These are phyloP conservation scores for Solanum neorickii DNA, from an alignment of 257 asterid genomes.

Conservation along the genomic window DNA sequence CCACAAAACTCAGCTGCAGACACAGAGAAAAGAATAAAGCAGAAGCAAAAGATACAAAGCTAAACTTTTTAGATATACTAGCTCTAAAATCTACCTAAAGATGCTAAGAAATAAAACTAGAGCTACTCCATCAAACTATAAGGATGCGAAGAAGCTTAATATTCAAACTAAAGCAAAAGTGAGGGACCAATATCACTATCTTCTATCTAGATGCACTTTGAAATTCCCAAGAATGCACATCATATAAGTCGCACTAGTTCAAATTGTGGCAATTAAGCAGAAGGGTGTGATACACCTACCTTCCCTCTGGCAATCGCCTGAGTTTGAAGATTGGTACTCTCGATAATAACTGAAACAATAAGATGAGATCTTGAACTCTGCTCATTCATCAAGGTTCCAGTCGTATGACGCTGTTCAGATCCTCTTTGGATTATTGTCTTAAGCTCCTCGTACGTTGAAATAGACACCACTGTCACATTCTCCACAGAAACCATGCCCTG, in stretches of 20 bases:
- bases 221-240: not conserved
- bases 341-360: conserved; percentile 76
- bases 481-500: conserved; percentile 96
- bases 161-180: not conserved
- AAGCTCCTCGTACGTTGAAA: conserved; percentile 69
- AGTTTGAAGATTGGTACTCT: conserved; percentile 89
- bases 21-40: not conserved
- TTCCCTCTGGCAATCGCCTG: conserved; percentile 93
- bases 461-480: conserved; percentile 52
- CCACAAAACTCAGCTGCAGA: conserved; percentile 90
- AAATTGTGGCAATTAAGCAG: not conserved
- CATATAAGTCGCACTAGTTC: not conserved
- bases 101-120: not conserved
- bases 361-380: conserved; percentile 96
- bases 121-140: not conserved
- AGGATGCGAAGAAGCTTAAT: not conserved
- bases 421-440: conserved; percentile 58
- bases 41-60: not conserved
- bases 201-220: not conserved
- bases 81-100: not conserved
- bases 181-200: not conserved
- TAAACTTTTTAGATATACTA: not conserved
- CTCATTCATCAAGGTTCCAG: conserved; percentile 85
- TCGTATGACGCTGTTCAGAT: conserved; percentile 85
- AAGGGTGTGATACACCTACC: conserved; percentile 31